These are phyloP conservation scores for Amphirosellinia nigrospora DNA, from an alignment of 495 filamentous ascomycete genomes.

Conservation along the genomic window DNA sequence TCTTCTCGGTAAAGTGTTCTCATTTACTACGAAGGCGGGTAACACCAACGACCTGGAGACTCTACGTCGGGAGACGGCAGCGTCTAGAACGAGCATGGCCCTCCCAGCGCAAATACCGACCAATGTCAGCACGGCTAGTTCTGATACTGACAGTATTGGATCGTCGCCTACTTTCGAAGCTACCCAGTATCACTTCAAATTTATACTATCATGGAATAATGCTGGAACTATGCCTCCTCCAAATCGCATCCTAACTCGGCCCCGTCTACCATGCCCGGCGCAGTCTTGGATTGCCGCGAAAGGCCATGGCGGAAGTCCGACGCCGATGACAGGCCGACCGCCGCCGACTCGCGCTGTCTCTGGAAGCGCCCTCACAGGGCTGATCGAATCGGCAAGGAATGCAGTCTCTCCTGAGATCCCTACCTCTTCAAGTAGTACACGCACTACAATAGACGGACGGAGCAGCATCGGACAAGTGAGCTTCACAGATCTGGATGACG, in stretches of 20 bases:
- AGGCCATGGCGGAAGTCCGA: slow-evolving; percentile 45
- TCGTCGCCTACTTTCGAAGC: slow-evolving; percentile 53
- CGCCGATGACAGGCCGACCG: slow-evolving; percentile 45
- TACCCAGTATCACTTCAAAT: slow-evolving; percentile 52
- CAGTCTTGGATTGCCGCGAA: slow-evolving; percentile 60
- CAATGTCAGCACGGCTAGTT: slow-evolving; percentile 32
- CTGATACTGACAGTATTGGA: slow-evolving; percentile 49
- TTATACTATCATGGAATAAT: slow-evolving; percentile 45
- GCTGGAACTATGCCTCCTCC: slow-evolving; percentile 39
- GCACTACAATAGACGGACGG: slow-evolving; percentile 28
- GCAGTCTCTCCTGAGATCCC: slow-evolving; percentile 36
- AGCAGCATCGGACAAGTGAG: slow-evolving; percentile 30
- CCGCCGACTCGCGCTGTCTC: slow-evolving; percentile 53
- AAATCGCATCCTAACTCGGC: slow-evolving; percentile 64
- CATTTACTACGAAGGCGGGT: slow-evolving; percentile 50
- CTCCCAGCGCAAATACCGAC: slow-evolving; percentile 27
- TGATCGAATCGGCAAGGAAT: slow-evolving; percentile 54
- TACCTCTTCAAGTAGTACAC: slow-evolving; percentile 27
- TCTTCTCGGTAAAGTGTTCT: slow-evolving; percentile 71
- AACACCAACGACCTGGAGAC: slow-evolving; percentile 46
- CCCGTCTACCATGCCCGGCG: slow-evolving; percentile 77
- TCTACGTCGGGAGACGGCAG: slow-evolving; percentile 51
- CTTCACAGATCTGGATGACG: slow-evolving; percentile 27
- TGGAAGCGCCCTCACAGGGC: slow-evolving; percentile 48
- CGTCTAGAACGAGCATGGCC: slow-evolving; percentile 39